phyloP scores from a whole-genome alignment of 164 flowering plant species.

The Magnolia officinalis region DNA sequence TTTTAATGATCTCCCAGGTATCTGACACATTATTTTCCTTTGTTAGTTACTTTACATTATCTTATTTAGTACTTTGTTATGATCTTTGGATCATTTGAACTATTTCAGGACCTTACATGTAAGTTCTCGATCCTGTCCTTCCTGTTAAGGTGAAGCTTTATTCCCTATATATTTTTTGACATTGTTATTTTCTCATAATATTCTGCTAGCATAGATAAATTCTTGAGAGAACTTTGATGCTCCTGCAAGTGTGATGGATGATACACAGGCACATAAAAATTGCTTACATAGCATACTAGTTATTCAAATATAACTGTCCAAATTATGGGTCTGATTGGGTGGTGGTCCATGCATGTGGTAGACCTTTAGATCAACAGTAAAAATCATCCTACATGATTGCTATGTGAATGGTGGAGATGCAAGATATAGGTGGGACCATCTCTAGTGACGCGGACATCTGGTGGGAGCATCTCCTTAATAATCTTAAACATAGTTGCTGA shows the following conservation, averaged over 20 bases:
- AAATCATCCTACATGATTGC: too few relatives aligned
- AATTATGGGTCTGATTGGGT: too few relatives aligned
- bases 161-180: neutral
- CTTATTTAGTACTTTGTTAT: neutral
- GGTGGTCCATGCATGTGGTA: too few relatives aligned
- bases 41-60: neutral
- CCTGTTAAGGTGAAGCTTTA: constrained; percentile 9
- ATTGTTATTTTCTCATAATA: neutral
- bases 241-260: neutral
- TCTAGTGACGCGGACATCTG: too few relatives aligned
- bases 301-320: too few relatives aligned
- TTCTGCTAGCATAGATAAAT: neutral
- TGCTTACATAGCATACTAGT: too few relatives aligned
- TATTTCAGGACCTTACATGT: constrained; percentile 94
- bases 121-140: constrained; percentile 32
- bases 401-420: too few relatives aligned
- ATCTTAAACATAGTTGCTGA: too few relatives aligned
- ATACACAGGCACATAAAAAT: neutral
- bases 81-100: neutral
- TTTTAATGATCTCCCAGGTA: constrained; percentile 94
- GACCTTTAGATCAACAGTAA: too few relatives aligned
- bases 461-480: too few relatives aligned
- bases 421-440: too few relatives aligned
- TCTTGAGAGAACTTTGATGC: neutral
- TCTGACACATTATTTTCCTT: neutral